These are phyloP conservation scores for Leersia perrieri DNA, from an alignment of 176 grass and related monocot genomes.

Conservation along the genomic window DNA sequence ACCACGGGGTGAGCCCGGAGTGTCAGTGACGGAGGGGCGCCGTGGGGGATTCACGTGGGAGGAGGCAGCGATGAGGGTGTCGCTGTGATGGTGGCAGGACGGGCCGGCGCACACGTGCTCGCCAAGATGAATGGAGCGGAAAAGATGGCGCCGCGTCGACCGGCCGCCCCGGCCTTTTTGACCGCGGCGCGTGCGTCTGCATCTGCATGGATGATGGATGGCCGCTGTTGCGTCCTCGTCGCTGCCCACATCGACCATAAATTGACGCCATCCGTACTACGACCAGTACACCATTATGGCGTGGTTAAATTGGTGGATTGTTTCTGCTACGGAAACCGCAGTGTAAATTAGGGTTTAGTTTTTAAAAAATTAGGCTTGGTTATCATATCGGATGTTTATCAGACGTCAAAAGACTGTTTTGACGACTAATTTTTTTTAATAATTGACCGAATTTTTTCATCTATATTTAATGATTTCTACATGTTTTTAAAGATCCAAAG, in stretches of 20 bases:
- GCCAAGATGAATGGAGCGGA: not conserved
- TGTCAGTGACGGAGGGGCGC: not conserved
- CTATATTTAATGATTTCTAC: too few species aligned
- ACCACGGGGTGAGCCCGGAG: not conserved
- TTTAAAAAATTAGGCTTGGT: too few species aligned
- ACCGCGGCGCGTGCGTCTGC: not conserved
- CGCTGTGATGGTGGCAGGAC: constrained; percentile 38
- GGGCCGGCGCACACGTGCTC: constrained; percentile 34
- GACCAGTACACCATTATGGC: too few species aligned
- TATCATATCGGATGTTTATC: too few species aligned
- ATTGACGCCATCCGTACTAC: not conserved
- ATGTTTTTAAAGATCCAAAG: too few species aligned
- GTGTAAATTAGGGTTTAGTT: too few species aligned
- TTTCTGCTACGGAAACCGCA: not conserved
- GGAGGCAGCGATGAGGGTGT: constrained; percentile 18
- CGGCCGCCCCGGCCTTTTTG: not conserved
- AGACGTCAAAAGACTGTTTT: too few species aligned
- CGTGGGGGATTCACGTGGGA: constrained; percentile 16
- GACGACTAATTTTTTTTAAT: too few species aligned
- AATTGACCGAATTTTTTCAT: too few species aligned
- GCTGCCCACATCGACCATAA: not conserved
- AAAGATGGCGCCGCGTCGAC: constrained; percentile 24
- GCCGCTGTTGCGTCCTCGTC: not conserved
- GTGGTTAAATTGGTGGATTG: too few species aligned
- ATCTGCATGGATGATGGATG: not conserved